phyloP scores from a whole-genome alignment of 345 rosid species.

The Carallia pectinifolia region DNA sequence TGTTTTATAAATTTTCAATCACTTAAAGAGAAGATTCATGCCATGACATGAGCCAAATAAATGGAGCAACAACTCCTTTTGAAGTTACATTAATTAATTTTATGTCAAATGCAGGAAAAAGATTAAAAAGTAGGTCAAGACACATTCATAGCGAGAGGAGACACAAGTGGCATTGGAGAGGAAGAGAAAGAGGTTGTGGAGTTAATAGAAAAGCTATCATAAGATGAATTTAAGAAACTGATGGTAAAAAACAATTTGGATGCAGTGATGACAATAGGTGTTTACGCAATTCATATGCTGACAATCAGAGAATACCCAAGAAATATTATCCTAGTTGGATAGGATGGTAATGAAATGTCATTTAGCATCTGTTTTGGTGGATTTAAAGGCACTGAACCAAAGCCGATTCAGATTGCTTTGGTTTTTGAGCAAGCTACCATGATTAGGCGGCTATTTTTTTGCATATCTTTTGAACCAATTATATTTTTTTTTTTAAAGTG shows the following conservation, averaged over 20 bases:
- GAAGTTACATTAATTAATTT: no score
- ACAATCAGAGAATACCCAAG: slow-evolving; percentile 33
- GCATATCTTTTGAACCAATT: not conserved
- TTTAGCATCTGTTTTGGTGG: slow-evolving; percentile 26
- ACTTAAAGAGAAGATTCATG: no score
- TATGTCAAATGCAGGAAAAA: no score
- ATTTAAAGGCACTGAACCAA: slow-evolving; percentile 24
- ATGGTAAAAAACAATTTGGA: slow-evolving; percentile 25
- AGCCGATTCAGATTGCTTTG: slow-evolving; percentile 44
- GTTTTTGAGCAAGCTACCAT: slow-evolving; percentile 34
- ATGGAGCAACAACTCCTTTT: no score
- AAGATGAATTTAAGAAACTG: slow-evolving; percentile 25
- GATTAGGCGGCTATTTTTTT: slow-evolving; percentile 26
- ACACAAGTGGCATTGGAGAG: no score
- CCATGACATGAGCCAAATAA: no score
- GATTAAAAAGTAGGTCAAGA: no score
- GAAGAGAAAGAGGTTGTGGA: not conserved
- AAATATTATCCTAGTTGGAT: slow-evolving; percentile 27
- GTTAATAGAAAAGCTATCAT: slow-evolving; percentile 11
- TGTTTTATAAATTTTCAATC: no score
- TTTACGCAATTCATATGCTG: slow-evolving; percentile 1
- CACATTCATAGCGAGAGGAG: no score
- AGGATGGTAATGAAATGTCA: slow-evolving; percentile 23
- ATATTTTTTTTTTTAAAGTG: not conserved
- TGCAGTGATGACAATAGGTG: slow-evolving; percentile 23